Conservation (phyloP, 2,329 filamentous ascomycete species). For the Penicillium sp. region DNA sequence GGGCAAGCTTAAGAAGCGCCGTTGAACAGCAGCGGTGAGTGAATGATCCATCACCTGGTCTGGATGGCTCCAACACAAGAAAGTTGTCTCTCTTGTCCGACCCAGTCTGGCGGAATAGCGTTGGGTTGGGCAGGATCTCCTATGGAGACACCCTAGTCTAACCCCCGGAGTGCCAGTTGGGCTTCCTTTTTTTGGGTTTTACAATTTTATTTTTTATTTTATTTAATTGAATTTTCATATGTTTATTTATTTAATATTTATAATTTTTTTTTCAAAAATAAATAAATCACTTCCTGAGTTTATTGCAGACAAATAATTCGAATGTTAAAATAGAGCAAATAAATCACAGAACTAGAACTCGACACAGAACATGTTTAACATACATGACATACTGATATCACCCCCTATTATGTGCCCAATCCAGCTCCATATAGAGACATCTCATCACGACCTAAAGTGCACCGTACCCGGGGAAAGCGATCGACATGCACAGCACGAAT, state of each 20-base stretch:
- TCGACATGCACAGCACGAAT: constrained; percentile 21
- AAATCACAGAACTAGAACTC: neutral
- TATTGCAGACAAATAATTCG: neutral
- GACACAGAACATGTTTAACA: neutral
- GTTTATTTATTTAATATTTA: neutral
- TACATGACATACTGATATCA: neutral
- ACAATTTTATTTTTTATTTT: neutral
- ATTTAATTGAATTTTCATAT: neutral
- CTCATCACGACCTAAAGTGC: neutral
- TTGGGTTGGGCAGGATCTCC: constrained; percentile 28
- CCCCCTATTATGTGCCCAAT: constrained; percentile 1
- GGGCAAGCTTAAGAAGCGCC: constrained; percentile 15
- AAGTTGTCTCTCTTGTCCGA: constrained; percentile 24
- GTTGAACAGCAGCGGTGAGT: constrained; percentile 27
- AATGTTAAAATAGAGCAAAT: neutral
- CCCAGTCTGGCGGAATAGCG: constrained; percentile 21
- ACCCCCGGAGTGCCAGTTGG: constrained; percentile 9
- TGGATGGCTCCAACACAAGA: constrained; percentile 19
- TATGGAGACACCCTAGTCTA: constrained; percentile 8
- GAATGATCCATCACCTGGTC: constrained; percentile 24
- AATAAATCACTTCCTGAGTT: neutral
- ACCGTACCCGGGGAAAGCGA: constrained; percentile 19
- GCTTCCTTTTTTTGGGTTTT: constrained; percentile 2
- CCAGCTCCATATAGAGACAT: neutral
- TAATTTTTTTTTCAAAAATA: neutral